Base-by-base conservation (phyloP, 179 eudicot genomes). In the Dionaea muscipula region DNA sequence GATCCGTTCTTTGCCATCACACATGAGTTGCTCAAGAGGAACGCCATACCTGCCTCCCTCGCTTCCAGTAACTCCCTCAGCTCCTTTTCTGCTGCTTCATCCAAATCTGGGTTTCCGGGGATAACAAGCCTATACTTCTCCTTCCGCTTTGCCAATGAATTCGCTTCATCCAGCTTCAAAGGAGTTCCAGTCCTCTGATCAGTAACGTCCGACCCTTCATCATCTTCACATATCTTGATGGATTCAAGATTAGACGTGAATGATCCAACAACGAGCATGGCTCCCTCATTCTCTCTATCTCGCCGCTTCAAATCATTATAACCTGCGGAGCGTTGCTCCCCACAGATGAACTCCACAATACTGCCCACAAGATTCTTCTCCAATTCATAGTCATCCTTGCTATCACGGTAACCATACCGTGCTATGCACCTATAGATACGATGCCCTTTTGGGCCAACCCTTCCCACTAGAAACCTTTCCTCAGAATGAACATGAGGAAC, bases 11-110 rank as follows among this genome's bases (percentile, higher is more conserved):
- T 74, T 6, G 77, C 83, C 39, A 68, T 44, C 57, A 84, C 68
- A 37, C 84, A 85, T 0, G 90, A 82, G 18, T 80, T 78, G 27
- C 96, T 86, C 71, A 87, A 44, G 45, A 84, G 76, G 43, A 84
- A 87, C 2, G 90, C 87, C 66, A 77, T 82, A n/a, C 96, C 94
- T 10, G 83, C 72, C 47, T 87, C 96, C 65, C 90, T 61, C 0
- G 96, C 94, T 40, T 80, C 87, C 59, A 84, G 75, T 0, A 87
- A 66, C 38, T 84, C 86, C 35, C 69, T 77, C 23, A 87, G 72
- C 68, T 87, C 96, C 36, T 71, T 74, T 57, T 80, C 63, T 6
- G 81, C 90, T 3, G 70, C 72, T 1, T 54, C 13, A 10, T 71
- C 62, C 63, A 87, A 76, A 17, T 61, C 54, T 0, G 76, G 66